These are phyloP conservation scores for Xylariaceae sp. DNA, from an alignment of 2,329 filamentous ascomycete species.

Conservation along the genomic window DNA sequence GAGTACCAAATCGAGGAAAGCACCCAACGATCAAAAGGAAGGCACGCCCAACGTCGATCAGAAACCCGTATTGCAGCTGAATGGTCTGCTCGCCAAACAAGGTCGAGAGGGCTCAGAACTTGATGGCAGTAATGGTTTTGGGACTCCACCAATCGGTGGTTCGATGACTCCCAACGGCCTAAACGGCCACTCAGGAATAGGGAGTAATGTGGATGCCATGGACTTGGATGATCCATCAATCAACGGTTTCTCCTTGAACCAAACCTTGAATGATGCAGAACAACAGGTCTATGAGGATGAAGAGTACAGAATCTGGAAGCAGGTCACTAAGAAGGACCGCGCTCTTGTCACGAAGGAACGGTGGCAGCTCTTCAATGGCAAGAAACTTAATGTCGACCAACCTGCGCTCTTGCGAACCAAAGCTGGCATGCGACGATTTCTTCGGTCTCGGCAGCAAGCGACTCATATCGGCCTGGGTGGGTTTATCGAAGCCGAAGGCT, in stretches of 20 bases:
- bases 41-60: constrained; percentile 72
- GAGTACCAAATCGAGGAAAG: constrained; percentile 73
- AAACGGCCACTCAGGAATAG: constrained; percentile 62
- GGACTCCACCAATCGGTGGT: constrained; percentile 72
- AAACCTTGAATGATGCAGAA: constrained; percentile 60
- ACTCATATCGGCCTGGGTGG: constrained; percentile 45
- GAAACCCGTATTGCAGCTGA: constrained; percentile 68
- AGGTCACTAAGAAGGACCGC: constrained; percentile 94
- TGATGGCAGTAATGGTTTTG: constrained; percentile 81
- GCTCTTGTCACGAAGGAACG: constrained; percentile 82
- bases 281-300: constrained; percentile 86
- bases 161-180: constrained; percentile 71
- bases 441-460: constrained; percentile 72
- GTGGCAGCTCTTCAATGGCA: constrained; percentile 78
- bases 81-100: constrained; percentile 56
- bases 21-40: constrained; percentile 69
- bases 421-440: constrained; percentile 83
- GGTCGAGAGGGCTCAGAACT: constrained; percentile 73
- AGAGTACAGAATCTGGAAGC: constrained; percentile 97
- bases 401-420: constrained; percentile 82
- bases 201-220: constrained; percentile 78
- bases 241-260: constrained; percentile 59
- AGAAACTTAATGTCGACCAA: constrained; percentile 80
- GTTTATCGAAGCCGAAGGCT: constrained; percentile 37
- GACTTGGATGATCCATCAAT: constrained; percentile 78